These are phyloP conservation scores for Brassica carinata DNA, from an alignment of 345 rosid species.

Conservation along the genomic window DNA sequence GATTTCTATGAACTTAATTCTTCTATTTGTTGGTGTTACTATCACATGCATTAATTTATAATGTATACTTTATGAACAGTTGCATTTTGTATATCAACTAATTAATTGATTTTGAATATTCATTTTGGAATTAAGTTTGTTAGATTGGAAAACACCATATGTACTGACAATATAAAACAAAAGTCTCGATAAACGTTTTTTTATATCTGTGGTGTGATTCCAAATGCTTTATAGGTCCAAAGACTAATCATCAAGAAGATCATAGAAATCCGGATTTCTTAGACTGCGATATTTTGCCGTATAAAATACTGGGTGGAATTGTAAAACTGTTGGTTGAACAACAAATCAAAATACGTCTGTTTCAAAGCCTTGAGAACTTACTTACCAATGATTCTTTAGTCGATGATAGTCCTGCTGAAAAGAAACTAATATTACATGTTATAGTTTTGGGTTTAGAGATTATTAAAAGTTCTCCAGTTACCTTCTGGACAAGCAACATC, in stretches of 20 bases:
- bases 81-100: neutral
- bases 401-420: neutral
- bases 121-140: neutral
- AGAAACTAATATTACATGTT: neutral
- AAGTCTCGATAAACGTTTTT: neutral
- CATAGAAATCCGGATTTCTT: no score
- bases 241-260: no score
- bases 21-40: neutral
- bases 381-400: slow-evolving; percentile 1
- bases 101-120: neutral
- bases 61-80: neutral
- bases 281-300: slow-evolving; percentile 27
- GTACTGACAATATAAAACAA: slow-evolving; percentile 27
- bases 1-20: neutral
- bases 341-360: slow-evolving; percentile 2
- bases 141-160: neutral
- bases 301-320: neutral
- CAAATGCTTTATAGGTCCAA: no score
- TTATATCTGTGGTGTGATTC: no score
- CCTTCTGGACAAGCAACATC: no score
- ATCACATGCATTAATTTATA: neutral
- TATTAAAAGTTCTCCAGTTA: no score
- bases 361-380: neutral
- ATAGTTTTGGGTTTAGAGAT: neutral
- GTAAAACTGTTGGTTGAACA: slow-evolving; percentile 2